These are phyloP conservation scores for Neurospora sp. DNA, from an alignment of 495 filamentous ascomycete species.

Conservation along the genomic window DNA sequence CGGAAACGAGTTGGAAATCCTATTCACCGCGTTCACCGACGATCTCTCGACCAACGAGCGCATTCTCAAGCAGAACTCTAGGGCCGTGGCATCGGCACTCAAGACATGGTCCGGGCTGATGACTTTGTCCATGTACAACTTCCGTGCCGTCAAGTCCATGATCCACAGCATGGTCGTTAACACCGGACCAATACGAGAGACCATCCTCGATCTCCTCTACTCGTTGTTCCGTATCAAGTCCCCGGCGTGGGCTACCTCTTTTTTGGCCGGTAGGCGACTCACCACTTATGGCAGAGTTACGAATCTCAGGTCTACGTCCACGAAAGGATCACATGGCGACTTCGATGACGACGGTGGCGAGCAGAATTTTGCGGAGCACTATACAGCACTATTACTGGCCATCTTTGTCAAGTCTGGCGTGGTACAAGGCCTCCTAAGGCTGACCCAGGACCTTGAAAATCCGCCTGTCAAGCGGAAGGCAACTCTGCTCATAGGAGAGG, in stretches of 20 bases:
- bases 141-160: constrained; percentile 72
- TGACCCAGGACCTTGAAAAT: constrained; percentile 60
- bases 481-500: constrained; percentile 80
- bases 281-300: constrained; percentile 91
- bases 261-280: constrained; percentile 81
- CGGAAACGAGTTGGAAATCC: constrained; percentile 68
- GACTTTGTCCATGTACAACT: constrained; percentile 73
- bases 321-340: constrained; percentile 38
- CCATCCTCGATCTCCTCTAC: constrained; percentile 77
- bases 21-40: constrained; percentile 86
- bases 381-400: constrained; percentile 79
- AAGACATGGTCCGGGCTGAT: constrained; percentile 91
- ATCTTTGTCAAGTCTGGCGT: constrained; percentile 77
- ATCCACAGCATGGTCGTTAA: constrained; percentile 69
- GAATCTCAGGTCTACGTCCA: constrained; percentile 55
- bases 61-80: constrained; percentile 72
- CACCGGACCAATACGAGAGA: constrained; percentile 54
- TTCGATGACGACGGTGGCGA: constrained; percentile 56
- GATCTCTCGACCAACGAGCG: constrained; percentile 62
- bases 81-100: constrained; percentile 75
- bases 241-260: constrained; percentile 92
- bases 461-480: constrained; percentile 76
- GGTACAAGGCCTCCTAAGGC: constrained; percentile 65
- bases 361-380: constrained; percentile 85
- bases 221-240: constrained; percentile 88